These are phyloP conservation scores for Xylaria intraflava DNA, from an alignment of 495 filamentous ascomycete genomes.

Conservation along the genomic window DNA sequence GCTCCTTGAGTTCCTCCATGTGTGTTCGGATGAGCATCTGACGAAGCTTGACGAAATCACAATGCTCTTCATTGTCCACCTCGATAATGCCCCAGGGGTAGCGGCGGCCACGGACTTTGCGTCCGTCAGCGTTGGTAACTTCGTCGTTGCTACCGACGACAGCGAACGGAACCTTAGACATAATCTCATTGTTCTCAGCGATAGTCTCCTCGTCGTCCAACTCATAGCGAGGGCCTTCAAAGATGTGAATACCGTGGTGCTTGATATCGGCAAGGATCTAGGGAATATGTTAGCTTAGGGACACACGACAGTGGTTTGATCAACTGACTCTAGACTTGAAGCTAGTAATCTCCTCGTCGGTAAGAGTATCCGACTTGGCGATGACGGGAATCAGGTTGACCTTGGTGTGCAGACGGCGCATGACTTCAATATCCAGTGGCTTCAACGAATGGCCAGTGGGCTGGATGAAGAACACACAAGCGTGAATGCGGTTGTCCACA, in stretches of 20 bases:
- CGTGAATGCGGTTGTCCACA: slow-evolving; percentile 96
- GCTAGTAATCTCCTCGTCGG: slow-evolving; percentile 84
- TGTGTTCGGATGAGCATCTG: slow-evolving; percentile 99
- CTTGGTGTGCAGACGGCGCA: slow-evolving; percentile 98
- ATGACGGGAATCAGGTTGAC: slow-evolving; percentile 99
- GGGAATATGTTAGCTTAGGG: slow-evolving; percentile 12
- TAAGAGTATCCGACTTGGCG: slow-evolving; percentile 95
- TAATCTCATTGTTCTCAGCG: slow-evolving; percentile 98
- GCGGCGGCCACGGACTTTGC: slow-evolving; percentile 88
- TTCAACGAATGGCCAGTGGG: slow-evolving; percentile 98
- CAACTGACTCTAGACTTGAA: slow-evolving; percentile 90
- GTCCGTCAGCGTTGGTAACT: slow-evolving; percentile 83
- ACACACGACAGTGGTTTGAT: background rate
- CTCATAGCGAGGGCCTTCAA: slow-evolving; percentile 96
- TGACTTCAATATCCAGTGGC: slow-evolving; percentile 97
- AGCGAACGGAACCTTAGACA: slow-evolving; percentile 99
- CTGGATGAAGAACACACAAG: slow-evolving; percentile 99
- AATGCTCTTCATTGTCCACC: slow-evolving; percentile 99
- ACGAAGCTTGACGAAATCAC: slow-evolving; percentile 98
- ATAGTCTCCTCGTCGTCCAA: slow-evolving; percentile 99
- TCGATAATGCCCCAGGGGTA: slow-evolving; percentile 99
- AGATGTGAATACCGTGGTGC: slow-evolving; percentile 95
- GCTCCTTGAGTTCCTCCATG: slow-evolving; percentile 99
- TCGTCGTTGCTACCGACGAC: slow-evolving; percentile 95
- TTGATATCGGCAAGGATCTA: slow-evolving; percentile 97